Evolutionary conservation across 805 yeast species (phyloP).

Genomic region (Barnettozyma populi): DNA sequence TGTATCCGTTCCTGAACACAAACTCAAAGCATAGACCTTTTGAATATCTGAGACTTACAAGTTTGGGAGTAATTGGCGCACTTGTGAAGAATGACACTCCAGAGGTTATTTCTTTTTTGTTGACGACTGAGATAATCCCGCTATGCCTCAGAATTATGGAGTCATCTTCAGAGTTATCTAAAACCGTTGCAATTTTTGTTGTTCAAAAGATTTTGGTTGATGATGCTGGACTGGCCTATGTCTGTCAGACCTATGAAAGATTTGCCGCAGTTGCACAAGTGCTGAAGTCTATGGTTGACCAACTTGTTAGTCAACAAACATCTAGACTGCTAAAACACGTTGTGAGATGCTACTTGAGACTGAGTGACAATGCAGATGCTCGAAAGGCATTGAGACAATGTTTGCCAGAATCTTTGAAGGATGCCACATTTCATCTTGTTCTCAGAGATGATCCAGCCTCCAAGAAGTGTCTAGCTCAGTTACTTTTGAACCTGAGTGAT

Average conservation of each 20-base stretch:
- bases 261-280: constrained; percentile 92
- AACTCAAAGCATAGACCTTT: constrained; percentile 88
- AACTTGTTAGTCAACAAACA: constrained; percentile 68
- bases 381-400: constrained; percentile 78
- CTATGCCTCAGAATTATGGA: constrained; percentile 93
- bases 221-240: constrained; percentile 84
- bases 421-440: constrained; percentile 74
- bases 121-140: constrained; percentile 96
- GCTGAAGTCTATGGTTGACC: constrained; percentile 80
- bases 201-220: constrained; percentile 89
- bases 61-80: constrained; percentile 96
- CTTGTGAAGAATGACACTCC: constrained; percentile 93
- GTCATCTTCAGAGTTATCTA: constrained; percentile 85
- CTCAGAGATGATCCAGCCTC: constrained; percentile 86
- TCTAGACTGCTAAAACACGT: constrained; percentile 88
- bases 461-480: constrained; percentile 78
- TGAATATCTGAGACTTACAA: constrained; percentile 87
- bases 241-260: constrained; percentile 92
- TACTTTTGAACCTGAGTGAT: constrained; percentile 61
- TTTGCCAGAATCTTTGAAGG: constrained; percentile 82
- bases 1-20: constrained; percentile 91
- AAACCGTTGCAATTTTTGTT: constrained; percentile 95
- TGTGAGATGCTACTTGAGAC: constrained; percentile 85
- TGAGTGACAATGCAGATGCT: constrained; percentile 87
- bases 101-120: constrained; percentile 84